A percentile compares a stretch with the other conserved stretches of the same genome.
Evolutionary conservation across 805 yeast genomes (phyloP).

Genomic region (Candida caryicola): DNA sequence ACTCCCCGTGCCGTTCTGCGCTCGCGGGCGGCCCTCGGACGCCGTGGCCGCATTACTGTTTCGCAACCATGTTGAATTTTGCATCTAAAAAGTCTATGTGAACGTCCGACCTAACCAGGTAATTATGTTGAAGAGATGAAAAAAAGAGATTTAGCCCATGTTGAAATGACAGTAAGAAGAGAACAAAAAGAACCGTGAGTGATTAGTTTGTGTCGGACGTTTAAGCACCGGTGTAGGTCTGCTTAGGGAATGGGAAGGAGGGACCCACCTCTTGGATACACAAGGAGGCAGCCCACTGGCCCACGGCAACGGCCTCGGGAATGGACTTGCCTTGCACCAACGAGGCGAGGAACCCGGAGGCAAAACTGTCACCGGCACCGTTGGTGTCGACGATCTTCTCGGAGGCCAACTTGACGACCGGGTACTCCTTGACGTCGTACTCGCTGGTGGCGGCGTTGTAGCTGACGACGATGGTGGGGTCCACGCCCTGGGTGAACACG

Average conservation of each 20-base stretch:
- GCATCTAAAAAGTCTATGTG: constrained; percentile 4
- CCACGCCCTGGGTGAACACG: constrained; percentile 92
- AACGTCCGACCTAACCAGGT: constrained; percentile 3
- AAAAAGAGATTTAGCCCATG: constrained; percentile 7
- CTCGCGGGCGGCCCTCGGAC: no score
- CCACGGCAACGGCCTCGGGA: constrained; percentile 65
- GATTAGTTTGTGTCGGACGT: not conserved
- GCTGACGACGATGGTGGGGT: constrained; percentile 78
- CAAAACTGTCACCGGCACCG: constrained; percentile 99
- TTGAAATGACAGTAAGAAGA: constrained; percentile 7
- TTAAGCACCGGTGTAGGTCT: constrained; percentile 34
- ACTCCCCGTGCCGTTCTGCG: no score
- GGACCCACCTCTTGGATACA: constrained; percentile 95
- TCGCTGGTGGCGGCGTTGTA: constrained; percentile 49
- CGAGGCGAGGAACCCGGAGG: constrained; percentile 92
- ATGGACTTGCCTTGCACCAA: constrained; percentile 70
- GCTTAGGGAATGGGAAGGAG: constrained; percentile 80
- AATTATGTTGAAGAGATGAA: not conserved
- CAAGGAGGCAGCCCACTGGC: constrained; percentile 94
- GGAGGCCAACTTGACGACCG: constrained; percentile 69
- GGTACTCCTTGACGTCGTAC: constrained; percentile 48
- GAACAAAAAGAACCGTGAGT: constrained; percentile 1
- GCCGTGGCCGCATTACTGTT: no score
- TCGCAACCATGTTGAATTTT: constrained; percentile 6
- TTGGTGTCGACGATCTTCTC: constrained; percentile 83